These are phyloP conservation scores for Calocybe cyanea DNA, from an alignment of 768 basidiomycete species.

Conservation along the genomic window DNA sequence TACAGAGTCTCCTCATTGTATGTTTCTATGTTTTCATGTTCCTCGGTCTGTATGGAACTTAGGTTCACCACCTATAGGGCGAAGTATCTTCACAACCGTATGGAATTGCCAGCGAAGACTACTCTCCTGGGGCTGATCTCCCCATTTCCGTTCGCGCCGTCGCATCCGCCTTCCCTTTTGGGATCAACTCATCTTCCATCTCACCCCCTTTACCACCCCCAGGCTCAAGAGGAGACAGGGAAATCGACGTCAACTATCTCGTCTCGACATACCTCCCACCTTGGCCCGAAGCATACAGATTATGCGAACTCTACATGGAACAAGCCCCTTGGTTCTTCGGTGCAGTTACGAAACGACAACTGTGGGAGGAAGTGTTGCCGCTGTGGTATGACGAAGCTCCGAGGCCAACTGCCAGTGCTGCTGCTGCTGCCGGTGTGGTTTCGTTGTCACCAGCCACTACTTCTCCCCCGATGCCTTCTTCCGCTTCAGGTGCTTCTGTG, in stretches of 20 bases:
- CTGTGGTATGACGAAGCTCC: constrained; percentile 58
- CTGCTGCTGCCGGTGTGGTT: not conserved
- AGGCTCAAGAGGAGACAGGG: constrained; percentile 6
- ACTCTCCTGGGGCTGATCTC: constrained; percentile 13
- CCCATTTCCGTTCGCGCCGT: constrained; percentile 24
- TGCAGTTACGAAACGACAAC: constrained; percentile 58
- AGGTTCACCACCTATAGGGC: constrained; percentile 24
- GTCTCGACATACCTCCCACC: constrained; percentile 51
- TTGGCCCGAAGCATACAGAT: constrained; percentile 52
- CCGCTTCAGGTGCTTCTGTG: too few species aligned
- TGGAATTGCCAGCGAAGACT: too few species aligned
- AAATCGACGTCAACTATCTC: constrained; percentile 42
- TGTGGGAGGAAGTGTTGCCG: constrained; percentile 64
- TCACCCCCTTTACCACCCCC: constrained; percentile 9
- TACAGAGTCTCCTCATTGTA: constrained; percentile 55
- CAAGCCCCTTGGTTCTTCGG: constrained; percentile 81
- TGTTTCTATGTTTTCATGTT: constrained; percentile 16
- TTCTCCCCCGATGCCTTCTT: not conserved
- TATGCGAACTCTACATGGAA: constrained; percentile 70
- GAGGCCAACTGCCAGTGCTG: constrained; percentile 12
- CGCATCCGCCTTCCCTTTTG: constrained; percentile 44
- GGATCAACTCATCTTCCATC: constrained; percentile 23
- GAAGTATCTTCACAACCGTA: constrained; percentile 31
- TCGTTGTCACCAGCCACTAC: not conserved
- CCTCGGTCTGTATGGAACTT: too few species aligned